A percentile compares a stretch with the other conserved stretches of the same genome.
Conservation (phyloP, 2,329 filamentous ascomycete genomes). For the Blastomyces parvus region DNA sequence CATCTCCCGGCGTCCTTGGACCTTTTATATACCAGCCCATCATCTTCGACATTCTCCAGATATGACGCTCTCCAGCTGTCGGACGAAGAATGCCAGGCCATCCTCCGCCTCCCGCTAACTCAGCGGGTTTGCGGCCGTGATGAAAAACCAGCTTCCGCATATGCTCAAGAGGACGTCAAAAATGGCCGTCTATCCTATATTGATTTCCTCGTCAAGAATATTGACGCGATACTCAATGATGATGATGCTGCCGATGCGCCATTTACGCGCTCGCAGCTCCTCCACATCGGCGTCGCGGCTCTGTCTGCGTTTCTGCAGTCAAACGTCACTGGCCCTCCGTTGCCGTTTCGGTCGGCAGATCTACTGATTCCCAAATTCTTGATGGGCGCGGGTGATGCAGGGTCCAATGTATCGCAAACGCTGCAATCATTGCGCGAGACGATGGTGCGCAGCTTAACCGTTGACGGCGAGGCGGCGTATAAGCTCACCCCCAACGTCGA, state of each 20-base stretch:
- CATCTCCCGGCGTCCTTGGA: slow-evolving; percentile 21
- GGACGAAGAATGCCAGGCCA: slow-evolving; percentile 26
- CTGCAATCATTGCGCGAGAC: slow-evolving; percentile 42
- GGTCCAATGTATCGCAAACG: slow-evolving; percentile 10
- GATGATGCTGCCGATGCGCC: neutral
- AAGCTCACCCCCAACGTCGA: slow-evolving; percentile 74
- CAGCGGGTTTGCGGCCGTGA: neutral
- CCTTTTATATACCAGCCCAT: slow-evolving; percentile 24
- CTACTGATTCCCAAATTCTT: slow-evolving; percentile 40
- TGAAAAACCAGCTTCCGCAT: neutral
- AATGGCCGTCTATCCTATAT: neutral
- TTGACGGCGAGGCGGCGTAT: slow-evolving; percentile 83
- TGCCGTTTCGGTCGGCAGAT: slow-evolving; percentile 49
- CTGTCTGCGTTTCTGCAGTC: slow-evolving; percentile 74
- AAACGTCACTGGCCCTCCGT: slow-evolving; percentile 77
- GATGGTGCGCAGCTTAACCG: slow-evolving; percentile 60
- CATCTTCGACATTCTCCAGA: slow-evolving; percentile 18
- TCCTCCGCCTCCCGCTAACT: slow-evolving; percentile 22
- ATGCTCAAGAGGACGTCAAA: neutral
- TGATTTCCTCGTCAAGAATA: neutral
- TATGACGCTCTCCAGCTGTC: slow-evolving; percentile 30
- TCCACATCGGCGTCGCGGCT: slow-evolving; percentile 56
- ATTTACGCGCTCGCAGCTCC: slow-evolving; percentile 27
- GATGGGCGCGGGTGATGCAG: slow-evolving; percentile 30
- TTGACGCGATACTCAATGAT: neutral